These are phyloP conservation scores for Ophiosphaerella narmari DNA, from an alignment of 2,329 filamentous ascomycete species.

Conservation along the genomic window DNA sequence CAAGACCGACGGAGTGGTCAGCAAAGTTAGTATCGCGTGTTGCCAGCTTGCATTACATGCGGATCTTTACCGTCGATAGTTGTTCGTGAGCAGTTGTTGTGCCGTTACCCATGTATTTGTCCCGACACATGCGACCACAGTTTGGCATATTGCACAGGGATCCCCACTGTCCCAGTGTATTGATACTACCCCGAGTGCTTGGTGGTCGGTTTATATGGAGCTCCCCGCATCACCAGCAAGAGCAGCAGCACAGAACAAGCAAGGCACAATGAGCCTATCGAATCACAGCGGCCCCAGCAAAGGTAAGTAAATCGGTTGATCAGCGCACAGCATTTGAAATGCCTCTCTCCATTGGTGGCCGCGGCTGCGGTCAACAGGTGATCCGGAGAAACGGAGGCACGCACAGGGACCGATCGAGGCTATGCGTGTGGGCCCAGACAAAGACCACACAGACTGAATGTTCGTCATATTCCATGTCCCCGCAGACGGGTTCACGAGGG, in stretches of 20 bases:
- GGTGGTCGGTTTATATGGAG: background rate
- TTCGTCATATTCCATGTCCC: slow-evolving; percentile 43
- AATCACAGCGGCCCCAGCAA: background rate
- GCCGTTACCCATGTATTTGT: background rate
- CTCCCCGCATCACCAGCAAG: slow-evolving; percentile 3
- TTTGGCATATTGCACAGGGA: background rate
- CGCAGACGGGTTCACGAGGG: slow-evolving; percentile 36
- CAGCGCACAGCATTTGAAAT: slow-evolving; percentile 8
- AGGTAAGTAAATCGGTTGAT: slow-evolving; percentile 4
- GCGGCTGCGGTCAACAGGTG: slow-evolving; percentile 21
- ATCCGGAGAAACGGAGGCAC: slow-evolving; percentile 34
- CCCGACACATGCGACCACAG: background rate
- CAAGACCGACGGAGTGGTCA: slow-evolving; percentile 13
- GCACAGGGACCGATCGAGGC: slow-evolving; percentile 12
- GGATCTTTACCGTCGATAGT: slow-evolving; percentile 1
- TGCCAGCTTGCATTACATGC: background rate
- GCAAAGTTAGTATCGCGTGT: slow-evolving; percentile 12
- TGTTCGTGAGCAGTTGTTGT: background rate
- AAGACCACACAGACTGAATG: slow-evolving; percentile 19
- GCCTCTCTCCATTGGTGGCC: slow-evolving; percentile 7
- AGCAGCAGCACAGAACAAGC: background rate
- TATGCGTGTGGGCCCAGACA: slow-evolving; percentile 35
- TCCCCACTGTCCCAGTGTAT: background rate
- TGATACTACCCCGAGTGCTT: background rate
- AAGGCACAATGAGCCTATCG: background rate